phyloP scores from a whole-genome alignment of 2,329 filamentous ascomycete genomes.

The Incumbomyces lentus region DNA sequence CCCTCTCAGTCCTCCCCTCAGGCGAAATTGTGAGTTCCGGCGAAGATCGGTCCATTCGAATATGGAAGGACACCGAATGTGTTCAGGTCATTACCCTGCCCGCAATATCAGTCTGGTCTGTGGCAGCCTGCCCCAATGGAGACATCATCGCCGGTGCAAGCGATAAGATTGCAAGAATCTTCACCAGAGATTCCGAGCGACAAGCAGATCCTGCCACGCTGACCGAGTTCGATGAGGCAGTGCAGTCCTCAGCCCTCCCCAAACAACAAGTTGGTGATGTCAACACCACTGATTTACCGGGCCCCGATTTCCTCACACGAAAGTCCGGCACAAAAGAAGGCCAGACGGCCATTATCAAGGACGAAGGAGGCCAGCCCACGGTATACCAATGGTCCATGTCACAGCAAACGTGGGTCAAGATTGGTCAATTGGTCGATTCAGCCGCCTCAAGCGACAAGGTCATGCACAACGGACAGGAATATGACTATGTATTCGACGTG shows the following conservation, averaged over 20 bases:
- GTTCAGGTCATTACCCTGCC: slow-evolving; percentile 94
- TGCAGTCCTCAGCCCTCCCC: slow-evolving; percentile 75
- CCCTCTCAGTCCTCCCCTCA: slow-evolving; percentile 62
- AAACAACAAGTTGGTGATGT: slow-evolving; percentile 73
- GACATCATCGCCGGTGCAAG: slow-evolving; percentile 93
- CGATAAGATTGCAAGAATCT: slow-evolving; percentile 75
- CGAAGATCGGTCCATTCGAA: slow-evolving; percentile 82
- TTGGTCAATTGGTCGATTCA: slow-evolving; percentile 89
- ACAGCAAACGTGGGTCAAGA: slow-evolving; percentile 67
- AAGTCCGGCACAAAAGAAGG: slow-evolving; percentile 91
- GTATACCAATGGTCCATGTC: slow-evolving; percentile 77
- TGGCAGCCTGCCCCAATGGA: slow-evolving; percentile 71
- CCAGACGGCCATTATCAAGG: slow-evolving; percentile 83
- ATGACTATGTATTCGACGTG: slow-evolving; percentile 94
- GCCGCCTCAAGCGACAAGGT: slow-evolving; percentile 71
- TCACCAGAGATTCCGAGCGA: slow-evolving; percentile 61
- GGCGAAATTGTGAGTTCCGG: slow-evolving; percentile 85
- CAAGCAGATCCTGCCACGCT: slow-evolving; percentile 59
- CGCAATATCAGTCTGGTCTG: slow-evolving; percentile 90
- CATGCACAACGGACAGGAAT: slow-evolving; percentile 71
- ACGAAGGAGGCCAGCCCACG: slow-evolving; percentile 69
- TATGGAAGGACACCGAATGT: slow-evolving; percentile 77
- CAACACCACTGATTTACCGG: slow-evolving; percentile 85
- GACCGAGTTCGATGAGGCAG: slow-evolving; percentile 67
- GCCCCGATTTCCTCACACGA: slow-evolving; percentile 71